Conservation (phyloP, 139 green algal genomes). For the Limnomonas spitsbergensis region DNA sequence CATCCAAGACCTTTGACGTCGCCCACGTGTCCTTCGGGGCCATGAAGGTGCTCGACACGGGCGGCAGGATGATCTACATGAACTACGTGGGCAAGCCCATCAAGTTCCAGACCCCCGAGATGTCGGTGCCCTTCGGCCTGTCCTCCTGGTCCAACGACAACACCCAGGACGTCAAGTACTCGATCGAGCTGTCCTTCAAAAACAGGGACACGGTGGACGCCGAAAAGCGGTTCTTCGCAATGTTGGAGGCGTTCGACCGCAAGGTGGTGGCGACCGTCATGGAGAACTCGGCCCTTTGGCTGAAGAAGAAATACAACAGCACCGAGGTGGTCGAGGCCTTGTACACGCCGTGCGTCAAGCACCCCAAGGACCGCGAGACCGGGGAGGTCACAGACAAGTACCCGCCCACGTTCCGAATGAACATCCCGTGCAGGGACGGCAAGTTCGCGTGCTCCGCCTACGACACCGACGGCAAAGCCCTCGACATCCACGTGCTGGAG, state of each 20-base stretch:
- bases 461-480: neutral
- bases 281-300: conserved; percentile 3
- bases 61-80: neutral
- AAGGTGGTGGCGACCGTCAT: neutral
- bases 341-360: neutral
- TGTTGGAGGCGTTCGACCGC: conserved; percentile 2
- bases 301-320: neutral
- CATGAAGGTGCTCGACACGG: neutral
- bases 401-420: conserved; percentile 6
- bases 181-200: conserved; percentile 1
- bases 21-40: neutral
- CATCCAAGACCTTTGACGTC: neutral
- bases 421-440: neutral
- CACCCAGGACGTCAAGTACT: neutral
- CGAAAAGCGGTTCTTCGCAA: neutral
- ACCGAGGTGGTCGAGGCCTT: conserved; percentile 4
- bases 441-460: neutral
- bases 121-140: conserved; percentile 7
- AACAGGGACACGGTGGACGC: neutral
- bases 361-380: conserved; percentile 9
- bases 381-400: conserved; percentile 6
- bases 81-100: neutral
- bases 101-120: conserved; percentile 3
- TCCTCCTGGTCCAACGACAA: neutral
- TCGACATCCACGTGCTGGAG: neutral